Evolutionary conservation across 345 rosid genomes (phyloP).

Genomic region (Raphanus sativus): DNA sequence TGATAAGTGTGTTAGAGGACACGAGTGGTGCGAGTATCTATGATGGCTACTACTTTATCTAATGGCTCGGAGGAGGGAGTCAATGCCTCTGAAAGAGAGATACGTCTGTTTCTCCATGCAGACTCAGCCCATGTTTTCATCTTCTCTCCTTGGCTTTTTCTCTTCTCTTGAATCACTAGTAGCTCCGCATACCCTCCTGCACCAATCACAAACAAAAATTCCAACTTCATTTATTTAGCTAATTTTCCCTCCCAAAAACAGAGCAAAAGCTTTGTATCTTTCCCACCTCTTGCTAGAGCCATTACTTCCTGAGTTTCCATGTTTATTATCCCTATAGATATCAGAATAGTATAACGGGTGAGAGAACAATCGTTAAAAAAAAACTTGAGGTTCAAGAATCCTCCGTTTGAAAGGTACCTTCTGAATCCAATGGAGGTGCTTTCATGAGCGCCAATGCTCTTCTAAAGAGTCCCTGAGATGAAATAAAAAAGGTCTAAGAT

Average conservation of each 20-base stretch:
- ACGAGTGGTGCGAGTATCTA: constrained; percentile 67
- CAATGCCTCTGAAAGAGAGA: constrained; percentile 62
- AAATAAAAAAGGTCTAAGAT: not conserved
- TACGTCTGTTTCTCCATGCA: constrained; percentile 68
- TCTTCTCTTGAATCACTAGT: constrained; percentile 67
- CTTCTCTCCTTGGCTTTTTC: constrained; percentile 80
- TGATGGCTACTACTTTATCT: constrained; percentile 43
- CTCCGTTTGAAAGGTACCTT: constrained; percentile 40
- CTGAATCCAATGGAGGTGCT: constrained; percentile 65
- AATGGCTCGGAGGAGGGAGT: constrained; percentile 43
- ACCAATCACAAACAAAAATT: not conserved
- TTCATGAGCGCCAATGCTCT: constrained; percentile 72
- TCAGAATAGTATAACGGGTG: not conserved
- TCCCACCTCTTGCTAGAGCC: constrained; percentile 79
- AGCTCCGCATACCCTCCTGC: constrained; percentile 79
- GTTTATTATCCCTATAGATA: constrained; percentile 31
- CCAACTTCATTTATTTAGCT: too few species aligned
- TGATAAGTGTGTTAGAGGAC: constrained; percentile 12
- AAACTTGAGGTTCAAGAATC: not conserved
- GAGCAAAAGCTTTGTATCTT: not conserved
- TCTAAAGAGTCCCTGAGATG: constrained; percentile 70
- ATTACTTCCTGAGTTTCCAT: constrained; percentile 48
- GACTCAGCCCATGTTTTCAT: constrained; percentile 80
- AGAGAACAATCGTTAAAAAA: not conserved
- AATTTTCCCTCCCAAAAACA: too few species aligned